A percentile compares a stretch with the other conserved stretches of the same genome.
Conservation (phyloP, 257 asterid species). For the Echites panduratus region DNA sequence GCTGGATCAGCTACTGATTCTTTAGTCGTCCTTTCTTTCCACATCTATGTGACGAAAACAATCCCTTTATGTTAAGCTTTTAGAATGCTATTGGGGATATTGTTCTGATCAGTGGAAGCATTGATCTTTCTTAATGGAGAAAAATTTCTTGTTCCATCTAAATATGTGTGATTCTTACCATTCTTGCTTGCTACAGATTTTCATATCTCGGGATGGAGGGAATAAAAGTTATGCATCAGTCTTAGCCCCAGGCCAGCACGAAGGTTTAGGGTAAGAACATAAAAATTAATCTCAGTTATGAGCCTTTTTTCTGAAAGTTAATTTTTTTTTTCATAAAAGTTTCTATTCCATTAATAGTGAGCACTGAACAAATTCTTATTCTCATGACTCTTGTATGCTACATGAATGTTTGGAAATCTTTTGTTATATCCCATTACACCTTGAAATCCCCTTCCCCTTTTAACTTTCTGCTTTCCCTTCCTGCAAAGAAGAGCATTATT, state of each 20-base stretch:
- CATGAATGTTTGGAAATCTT: background rate
- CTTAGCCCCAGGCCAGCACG: constrained; percentile 82
- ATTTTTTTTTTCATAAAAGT: background rate
- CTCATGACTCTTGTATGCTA: background rate
- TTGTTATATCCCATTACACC: background rate
- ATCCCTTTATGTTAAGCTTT: background rate
- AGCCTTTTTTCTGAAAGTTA: background rate
- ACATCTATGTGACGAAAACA: background rate
- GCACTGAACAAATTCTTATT: background rate
- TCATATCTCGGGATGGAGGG: constrained; percentile 95
- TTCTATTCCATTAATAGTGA: background rate
- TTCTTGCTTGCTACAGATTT: constrained; percentile 46
- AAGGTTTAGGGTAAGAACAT: constrained; percentile 77
- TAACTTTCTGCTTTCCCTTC: background rate
- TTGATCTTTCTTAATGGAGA: background rate
- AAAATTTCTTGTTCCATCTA: background rate
- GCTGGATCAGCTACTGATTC: background rate
- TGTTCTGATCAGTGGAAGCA: background rate
- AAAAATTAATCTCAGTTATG: background rate
- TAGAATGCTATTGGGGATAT: background rate
- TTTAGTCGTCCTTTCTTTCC: background rate
- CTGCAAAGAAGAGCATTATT: background rate
- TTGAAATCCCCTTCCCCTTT: background rate
- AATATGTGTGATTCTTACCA: background rate
- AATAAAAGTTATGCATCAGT: constrained; percentile 88